Conservation (phyloP, 192 early-diverging fungal genomes). For the Gigaspora rosea region DNA sequence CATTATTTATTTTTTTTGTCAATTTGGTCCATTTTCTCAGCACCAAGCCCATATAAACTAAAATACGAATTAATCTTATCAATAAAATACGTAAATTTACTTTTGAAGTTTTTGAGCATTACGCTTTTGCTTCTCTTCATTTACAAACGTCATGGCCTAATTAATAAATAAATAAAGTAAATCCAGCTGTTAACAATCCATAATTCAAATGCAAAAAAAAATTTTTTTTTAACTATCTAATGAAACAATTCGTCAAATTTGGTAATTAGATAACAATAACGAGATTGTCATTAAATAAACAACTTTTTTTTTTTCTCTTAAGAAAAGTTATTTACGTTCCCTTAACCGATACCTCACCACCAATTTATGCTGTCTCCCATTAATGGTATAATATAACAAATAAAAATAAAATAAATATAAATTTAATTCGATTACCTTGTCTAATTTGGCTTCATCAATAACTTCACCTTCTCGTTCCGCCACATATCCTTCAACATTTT, state of each 20-base stretch:
- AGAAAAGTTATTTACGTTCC: too few species aligned
- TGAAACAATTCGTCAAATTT: not conserved
- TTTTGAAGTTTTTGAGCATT: slow-evolving; percentile 24
- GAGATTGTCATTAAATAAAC: too few species aligned
- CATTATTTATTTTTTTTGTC: too few species aligned
- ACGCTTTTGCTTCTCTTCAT: slow-evolving; percentile 5
- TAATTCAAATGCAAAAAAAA: not conserved
- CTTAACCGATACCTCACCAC: too few species aligned
- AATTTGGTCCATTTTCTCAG: too few species aligned
- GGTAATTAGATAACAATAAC: too few species aligned
- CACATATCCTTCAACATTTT: slow-evolving; percentile 51
- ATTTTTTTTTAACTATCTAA: not conserved
- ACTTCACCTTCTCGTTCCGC: slow-evolving; percentile 48
- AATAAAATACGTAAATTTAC: not conserved
- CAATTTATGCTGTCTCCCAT: too few species aligned
- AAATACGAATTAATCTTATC: not conserved
- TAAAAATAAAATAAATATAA: too few species aligned
- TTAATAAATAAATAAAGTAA: not conserved
- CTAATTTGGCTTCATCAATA: slow-evolving; percentile 52
- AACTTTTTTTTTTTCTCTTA: too few species aligned
- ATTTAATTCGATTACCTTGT: slow-evolving; percentile 57
- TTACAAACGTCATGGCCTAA: slow-evolving; percentile 26
- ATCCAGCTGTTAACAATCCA: too few species aligned
- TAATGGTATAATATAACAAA: not conserved
- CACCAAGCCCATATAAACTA: too few species aligned